These are phyloP conservation scores for Cladosporium halotolerans DNA, from an alignment of 2,329 filamentous ascomycete species.

Conservation along the genomic window DNA sequence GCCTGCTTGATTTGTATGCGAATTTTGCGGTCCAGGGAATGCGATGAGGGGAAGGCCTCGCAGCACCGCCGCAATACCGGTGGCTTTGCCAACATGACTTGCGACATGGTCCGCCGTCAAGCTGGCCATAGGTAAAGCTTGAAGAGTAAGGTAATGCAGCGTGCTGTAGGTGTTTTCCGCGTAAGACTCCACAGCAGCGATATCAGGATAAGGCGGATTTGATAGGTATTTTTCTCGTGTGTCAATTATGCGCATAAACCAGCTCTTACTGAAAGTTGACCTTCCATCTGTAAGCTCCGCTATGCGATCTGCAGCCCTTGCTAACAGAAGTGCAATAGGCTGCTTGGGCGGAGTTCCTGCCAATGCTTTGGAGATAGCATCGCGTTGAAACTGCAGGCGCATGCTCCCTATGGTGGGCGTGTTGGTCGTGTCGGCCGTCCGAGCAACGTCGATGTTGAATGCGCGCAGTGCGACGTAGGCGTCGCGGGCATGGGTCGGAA, in stretches of 20 bases:
- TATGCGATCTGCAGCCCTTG: constrained; percentile 61
- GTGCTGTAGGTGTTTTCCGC: constrained; percentile 94
- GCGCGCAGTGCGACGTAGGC: constrained; percentile 86
- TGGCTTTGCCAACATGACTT: constrained; percentile 90
- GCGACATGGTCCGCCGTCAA: constrained; percentile 87
- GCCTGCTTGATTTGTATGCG: constrained; percentile 46
- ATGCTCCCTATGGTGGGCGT: constrained; percentile 80
- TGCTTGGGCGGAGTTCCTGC: constrained; percentile 76
- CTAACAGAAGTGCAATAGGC: constrained; percentile 79
- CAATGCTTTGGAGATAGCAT: constrained; percentile 72
- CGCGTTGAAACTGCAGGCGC: constrained; percentile 93
- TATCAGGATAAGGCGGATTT: constrained; percentile 70
- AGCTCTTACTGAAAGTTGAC: constrained; percentile 47
- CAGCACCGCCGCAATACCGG: constrained; percentile 79
- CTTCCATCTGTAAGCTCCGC: constrained; percentile 40
- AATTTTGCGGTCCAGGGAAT: constrained; percentile 59
- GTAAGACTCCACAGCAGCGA: constrained; percentile 75
- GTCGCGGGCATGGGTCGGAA: constrained; percentile 67
- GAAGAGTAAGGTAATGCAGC: constrained; percentile 80
- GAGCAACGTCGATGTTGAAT: constrained; percentile 86
- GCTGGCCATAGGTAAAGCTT: constrained; percentile 70
- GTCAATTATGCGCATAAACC: constrained; percentile 65
- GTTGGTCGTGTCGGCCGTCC: constrained; percentile 83
- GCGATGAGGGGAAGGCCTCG: constrained; percentile 84
- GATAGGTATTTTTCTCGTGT: constrained; percentile 77